A percentile compares a stretch with the other conserved stretches of the same genome.
These are phyloP conservation scores for Coemansia sp. DNA, from an alignment of 192 early-diverging fungal genomes.

Conservation along the genomic window DNA sequence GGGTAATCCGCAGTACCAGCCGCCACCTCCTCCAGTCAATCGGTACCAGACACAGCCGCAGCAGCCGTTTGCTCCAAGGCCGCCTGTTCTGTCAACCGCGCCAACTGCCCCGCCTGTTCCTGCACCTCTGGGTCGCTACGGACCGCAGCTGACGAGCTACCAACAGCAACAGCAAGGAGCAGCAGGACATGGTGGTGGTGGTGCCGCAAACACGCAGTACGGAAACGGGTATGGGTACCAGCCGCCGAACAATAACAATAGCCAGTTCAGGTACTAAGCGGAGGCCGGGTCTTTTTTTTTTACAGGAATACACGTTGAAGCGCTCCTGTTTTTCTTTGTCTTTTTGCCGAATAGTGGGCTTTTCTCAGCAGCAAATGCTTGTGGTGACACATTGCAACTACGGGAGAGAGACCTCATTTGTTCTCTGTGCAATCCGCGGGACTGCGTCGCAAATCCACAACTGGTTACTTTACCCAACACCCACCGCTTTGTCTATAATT, in stretches of 20 bases:
- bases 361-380: no score
- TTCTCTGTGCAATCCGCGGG: no score
- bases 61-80: neutral
- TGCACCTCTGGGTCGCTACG: conserved; percentile 4
- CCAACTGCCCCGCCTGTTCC: neutral
- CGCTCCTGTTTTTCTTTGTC: neutral
- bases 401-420: no score
- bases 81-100: neutral
- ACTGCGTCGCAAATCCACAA: no score
- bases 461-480: no score
- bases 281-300: neutral
- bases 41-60: neutral
- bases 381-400: no score
- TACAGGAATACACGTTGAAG: no score
- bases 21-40: neutral
- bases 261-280: neutral
- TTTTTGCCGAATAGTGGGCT: neutral
- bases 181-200: neutral
- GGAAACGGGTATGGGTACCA: conserved; percentile 1
- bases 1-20: conserved; percentile 14
- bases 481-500: no score
- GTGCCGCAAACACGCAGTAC: conserved; percentile 1
- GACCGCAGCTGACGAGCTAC: conserved; percentile 4
- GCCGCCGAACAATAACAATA: neutral
- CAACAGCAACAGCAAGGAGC: conserved; percentile 6